A percentile compares a stretch with the other conserved stretches of the same genome.
These are phyloP conservation scores for Lachancea dasiensis DNA, from an alignment of 805 yeast genomes.

Conservation along the genomic window DNA sequence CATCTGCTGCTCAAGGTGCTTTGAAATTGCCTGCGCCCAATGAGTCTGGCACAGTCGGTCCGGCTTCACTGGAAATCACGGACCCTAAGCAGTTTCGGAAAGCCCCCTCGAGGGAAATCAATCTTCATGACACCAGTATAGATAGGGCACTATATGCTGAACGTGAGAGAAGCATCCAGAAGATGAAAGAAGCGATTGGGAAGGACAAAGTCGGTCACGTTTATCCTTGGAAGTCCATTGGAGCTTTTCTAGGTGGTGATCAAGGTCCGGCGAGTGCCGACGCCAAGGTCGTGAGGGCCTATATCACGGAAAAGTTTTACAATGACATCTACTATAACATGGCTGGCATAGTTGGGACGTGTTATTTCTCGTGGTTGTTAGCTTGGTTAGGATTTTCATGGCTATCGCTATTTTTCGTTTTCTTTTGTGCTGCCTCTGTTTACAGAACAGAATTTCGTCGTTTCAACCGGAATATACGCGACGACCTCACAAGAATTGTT, in stretches of 20 bases:
- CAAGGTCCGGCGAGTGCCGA: slow-evolving; percentile 14
- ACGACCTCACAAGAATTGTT: slow-evolving; percentile 62
- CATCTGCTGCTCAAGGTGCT: slow-evolving; percentile 20
- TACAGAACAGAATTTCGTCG: slow-evolving; percentile 71
- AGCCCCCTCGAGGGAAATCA: slow-evolving; percentile 24
- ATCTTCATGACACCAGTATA: slow-evolving; percentile 29
- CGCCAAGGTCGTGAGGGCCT: slow-evolving; percentile 44
- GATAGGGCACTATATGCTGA: slow-evolving; percentile 18
- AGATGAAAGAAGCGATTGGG: slow-evolving; percentile 13
- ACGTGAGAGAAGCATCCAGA: slow-evolving; percentile 11
- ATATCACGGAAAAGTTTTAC: slow-evolving; percentile 60
- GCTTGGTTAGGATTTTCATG: slow-evolving; percentile 62
- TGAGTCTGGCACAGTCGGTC: slow-evolving; percentile 23
- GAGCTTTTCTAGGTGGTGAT: slow-evolving; percentile 24
- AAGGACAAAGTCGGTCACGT: slow-evolving; percentile 15
- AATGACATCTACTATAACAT: slow-evolving; percentile 72
- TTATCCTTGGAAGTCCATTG: slow-evolving; percentile 36
- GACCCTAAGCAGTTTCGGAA: slow-evolving; percentile 20
- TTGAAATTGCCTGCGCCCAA: slow-evolving; percentile 24
- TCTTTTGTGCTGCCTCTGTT: slow-evolving; percentile 56
- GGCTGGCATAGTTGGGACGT: slow-evolving; percentile 57
- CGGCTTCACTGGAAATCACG: slow-evolving; percentile 28
- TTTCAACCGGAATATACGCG: slow-evolving; percentile 66
- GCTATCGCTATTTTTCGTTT: slow-evolving; percentile 53
- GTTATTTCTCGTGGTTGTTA: slow-evolving; percentile 63